Evolutionary conservation across 192 early-diverging fungal genomes (phyloP).

Genomic region (Chytriomyces sp.): DNA sequence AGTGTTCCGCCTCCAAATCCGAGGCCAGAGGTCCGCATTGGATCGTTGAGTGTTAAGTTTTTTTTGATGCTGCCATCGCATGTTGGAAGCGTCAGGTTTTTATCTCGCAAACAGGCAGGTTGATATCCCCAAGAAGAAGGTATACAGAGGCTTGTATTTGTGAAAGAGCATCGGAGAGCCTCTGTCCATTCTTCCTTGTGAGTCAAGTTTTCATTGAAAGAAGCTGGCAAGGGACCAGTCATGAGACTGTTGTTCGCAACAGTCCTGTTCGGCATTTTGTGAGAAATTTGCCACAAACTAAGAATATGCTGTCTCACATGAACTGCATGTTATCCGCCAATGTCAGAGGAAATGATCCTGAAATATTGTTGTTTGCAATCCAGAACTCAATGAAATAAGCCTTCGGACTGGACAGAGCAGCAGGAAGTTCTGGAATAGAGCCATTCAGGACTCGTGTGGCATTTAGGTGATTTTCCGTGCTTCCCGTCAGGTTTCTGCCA

Average conservation of each 20-base stretch:
- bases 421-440: constrained; percentile 1
- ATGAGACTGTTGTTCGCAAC: constrained; percentile 19
- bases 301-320: no score
- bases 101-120: constrained; percentile 10
- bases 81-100: background rate
- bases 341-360: constrained; percentile 5
- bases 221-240: constrained; percentile 7
- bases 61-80: background rate
- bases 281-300: no score
- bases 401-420: background rate
- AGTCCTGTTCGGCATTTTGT: no score
- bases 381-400: background rate
- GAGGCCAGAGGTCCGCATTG: background rate
- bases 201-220: background rate
- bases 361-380: constrained; percentile 7
- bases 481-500: constrained; percentile 21
- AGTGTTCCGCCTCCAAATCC: background rate
- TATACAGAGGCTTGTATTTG: constrained; percentile 9
- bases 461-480: background rate
- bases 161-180: background rate
- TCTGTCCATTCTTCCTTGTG: constrained; percentile 6
- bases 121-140: constrained; percentile 8
- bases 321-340: background rate
- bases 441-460: constrained; percentile 6
- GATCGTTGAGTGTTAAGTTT: background rate